These are phyloP conservation scores for Phaseolus coccineus DNA, from an alignment of 331 rosid species.

Conservation along the genomic window DNA sequence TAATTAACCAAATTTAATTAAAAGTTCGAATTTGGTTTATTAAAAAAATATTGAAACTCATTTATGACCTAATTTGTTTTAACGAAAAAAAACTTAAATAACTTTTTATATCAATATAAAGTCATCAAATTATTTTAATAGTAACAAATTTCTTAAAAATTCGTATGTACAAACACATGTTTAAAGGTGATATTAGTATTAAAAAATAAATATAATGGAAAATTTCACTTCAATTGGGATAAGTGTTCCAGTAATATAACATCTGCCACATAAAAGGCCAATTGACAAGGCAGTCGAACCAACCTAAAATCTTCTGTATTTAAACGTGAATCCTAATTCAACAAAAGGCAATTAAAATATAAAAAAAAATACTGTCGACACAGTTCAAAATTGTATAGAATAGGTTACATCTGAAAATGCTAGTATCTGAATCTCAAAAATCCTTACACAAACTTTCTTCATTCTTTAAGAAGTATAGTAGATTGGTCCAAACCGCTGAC, in stretches of 20 bases:
- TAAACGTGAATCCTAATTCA: conserved; percentile 19
- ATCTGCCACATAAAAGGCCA: conserved; percentile 10
- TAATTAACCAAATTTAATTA: too few species aligned
- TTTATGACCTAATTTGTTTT: too few species aligned
- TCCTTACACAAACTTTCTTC: conserved; percentile 60
- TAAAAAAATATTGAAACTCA: too few species aligned
- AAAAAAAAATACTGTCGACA: conserved; percentile 51
- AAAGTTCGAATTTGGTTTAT: too few species aligned
- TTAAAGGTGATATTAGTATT: too few species aligned
- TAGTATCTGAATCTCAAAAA: conserved; percentile 53
- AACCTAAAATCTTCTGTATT: conserved; percentile 30
- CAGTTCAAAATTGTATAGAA: conserved; percentile 75
- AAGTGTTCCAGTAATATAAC: not conserved
- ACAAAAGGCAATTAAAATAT: conserved; percentile 46
- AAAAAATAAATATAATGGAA: too few species aligned
- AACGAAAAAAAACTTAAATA: too few species aligned
- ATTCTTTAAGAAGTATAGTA: conserved; percentile 45
- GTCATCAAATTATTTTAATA: too few species aligned
- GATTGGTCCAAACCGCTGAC: conserved; percentile 34
- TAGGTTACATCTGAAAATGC: conserved; percentile 64
- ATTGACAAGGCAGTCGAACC: conserved; percentile 2
- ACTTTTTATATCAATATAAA: too few species aligned
- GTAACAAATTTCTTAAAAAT: too few species aligned
- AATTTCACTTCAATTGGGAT: conserved; percentile 19
- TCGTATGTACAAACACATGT: too few species aligned